A percentile compares a stretch with the other conserved stretches of the same genome.
phyloP scores from a whole-genome alignment of 768 basidiomycete species.

The Pilatotrama ljubarskyi region DNA sequence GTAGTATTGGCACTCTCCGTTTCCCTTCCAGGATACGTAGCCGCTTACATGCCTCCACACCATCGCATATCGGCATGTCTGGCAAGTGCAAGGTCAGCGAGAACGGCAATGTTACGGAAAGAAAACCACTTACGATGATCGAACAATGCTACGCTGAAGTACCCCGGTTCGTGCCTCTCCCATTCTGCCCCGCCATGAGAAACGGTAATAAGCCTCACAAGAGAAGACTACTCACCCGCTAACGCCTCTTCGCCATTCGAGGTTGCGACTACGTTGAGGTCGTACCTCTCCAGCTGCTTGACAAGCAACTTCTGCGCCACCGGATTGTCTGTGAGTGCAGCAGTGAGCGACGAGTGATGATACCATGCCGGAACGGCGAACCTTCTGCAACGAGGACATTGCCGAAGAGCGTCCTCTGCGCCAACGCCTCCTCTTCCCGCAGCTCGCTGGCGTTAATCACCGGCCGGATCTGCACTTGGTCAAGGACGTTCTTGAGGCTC shows the following conservation, averaged over 20 bases:
- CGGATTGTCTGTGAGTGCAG: constrained; percentile 53
- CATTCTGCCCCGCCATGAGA: constrained; percentile 46
- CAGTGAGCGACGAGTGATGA: not conserved
- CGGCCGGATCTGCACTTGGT: constrained; percentile 38
- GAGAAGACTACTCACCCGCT: constrained; percentile 38
- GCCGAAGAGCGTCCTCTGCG: constrained; percentile 59
- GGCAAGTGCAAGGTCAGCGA: not conserved
- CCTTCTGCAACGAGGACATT: constrained; percentile 77
- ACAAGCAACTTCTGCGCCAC: constrained; percentile 68
- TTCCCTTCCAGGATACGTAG: constrained; percentile 59
- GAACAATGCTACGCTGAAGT: constrained; percentile 69
- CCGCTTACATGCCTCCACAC: constrained; percentile 71
- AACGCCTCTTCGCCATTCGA: constrained; percentile 71
- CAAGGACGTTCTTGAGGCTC: constrained; percentile 53
- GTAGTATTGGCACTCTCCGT: constrained; percentile 46
- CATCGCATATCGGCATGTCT: constrained; percentile 83
- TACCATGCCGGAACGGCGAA: too few relatives aligned
- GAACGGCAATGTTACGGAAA: not conserved
- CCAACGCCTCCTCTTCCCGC: constrained; percentile 46
- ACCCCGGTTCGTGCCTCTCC: constrained; percentile 66
- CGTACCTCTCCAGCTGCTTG: constrained; percentile 63
- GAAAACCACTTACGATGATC: constrained; percentile 62
- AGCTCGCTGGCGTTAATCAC: constrained; percentile 40
- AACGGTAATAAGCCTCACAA: not conserved
- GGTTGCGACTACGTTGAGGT: constrained; percentile 61